Evolutionary conservation across 78 protist species (phyloP).

Genomic region (Dictyostelium purpureum): DNA sequence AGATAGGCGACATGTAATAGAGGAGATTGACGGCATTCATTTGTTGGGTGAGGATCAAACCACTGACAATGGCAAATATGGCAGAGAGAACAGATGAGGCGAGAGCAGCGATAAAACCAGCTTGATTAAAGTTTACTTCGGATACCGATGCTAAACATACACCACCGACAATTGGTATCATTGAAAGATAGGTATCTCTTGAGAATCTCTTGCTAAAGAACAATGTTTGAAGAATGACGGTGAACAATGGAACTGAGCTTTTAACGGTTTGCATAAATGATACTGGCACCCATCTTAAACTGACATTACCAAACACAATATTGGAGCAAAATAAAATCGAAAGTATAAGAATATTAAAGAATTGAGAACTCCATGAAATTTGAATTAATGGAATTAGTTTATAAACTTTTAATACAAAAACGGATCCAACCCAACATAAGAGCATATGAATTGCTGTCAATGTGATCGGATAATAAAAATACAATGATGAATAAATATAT

Average conservation of each 20-base stretch:
- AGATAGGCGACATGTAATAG: slow-evolving; percentile 59
- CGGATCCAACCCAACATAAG: slow-evolving; percentile 43
- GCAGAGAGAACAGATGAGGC: slow-evolving; percentile 34
- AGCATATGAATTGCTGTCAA: slow-evolving; percentile 75
- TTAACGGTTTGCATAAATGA: slow-evolving; percentile 78
- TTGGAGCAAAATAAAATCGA: slow-evolving; percentile 34
- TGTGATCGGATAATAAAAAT: slow-evolving; percentile 39
- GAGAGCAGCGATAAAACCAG: slow-evolving; percentile 60
- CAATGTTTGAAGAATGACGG: slow-evolving; percentile 11
- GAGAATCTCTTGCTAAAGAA: slow-evolving; percentile 26
- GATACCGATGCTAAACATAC: slow-evolving; percentile 49
- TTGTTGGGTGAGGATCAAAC: slow-evolving; percentile 9
- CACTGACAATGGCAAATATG: slow-evolving; percentile 24
- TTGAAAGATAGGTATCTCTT: slow-evolving; percentile 41
- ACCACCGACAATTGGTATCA: slow-evolving; percentile 82
- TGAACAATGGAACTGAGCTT: slow-evolving; percentile 54
- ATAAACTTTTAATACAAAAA: slow-evolving; percentile 7
- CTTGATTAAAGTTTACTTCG: slow-evolving; percentile 54
- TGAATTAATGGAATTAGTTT: slow-evolving; percentile 35
- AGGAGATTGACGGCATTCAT: slow-evolving; percentile 59
- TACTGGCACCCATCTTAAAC: slow-evolving; percentile 69
- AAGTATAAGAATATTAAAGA: slow-evolving; percentile 16
- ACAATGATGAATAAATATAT: slow-evolving; percentile 39
- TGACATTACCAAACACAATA: slow-evolving; percentile 67
- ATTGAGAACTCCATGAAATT: slow-evolving; percentile 17